These are phyloP conservation scores for Yamadazyma ubonensis DNA, from an alignment of 805 yeast genomes.

Conservation along the genomic window DNA sequence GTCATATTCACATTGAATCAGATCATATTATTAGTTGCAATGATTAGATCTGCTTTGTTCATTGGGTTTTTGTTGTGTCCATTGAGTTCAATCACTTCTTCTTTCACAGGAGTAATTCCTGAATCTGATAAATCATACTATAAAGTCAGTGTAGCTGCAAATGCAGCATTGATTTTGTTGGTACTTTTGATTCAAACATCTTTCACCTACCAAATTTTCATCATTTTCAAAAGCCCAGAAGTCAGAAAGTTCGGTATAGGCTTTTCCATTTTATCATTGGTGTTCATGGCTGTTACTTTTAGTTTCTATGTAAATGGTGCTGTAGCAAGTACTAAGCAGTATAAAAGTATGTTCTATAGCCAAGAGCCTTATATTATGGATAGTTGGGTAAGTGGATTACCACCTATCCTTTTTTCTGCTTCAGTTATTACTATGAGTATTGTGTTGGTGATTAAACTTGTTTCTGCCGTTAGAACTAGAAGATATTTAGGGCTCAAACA, in stretches of 20 bases:
- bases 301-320: constrained; percentile 59
- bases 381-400: constrained; percentile 48
- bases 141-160: constrained; percentile 58
- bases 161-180: constrained; percentile 58
- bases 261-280: constrained; percentile 37
- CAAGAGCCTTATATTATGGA: constrained; percentile 7
- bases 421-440: constrained; percentile 64
- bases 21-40: constrained; percentile 51
- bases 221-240: constrained; percentile 66
- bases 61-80: constrained; percentile 45
- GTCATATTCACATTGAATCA: constrained; percentile 77
- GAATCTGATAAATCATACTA: constrained; percentile 31
- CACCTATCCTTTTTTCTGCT: constrained; percentile 63
- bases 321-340: constrained; percentile 40
- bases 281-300: constrained; percentile 45
- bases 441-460: constrained; percentile 62
- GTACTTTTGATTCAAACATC: constrained; percentile 62
- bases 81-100: constrained; percentile 48
- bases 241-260: constrained; percentile 40
- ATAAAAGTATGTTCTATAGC: constrained; percentile 18
- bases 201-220: constrained; percentile 66
- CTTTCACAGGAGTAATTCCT: constrained; percentile 31
- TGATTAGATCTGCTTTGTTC: constrained; percentile 62
- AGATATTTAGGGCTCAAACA: constrained; percentile 75
- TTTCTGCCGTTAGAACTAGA: constrained; percentile 68